Evolutionary conservation across 768 basidiomycete species (phyloP).

Genomic region (Fistulinella prunicolor): DNA sequence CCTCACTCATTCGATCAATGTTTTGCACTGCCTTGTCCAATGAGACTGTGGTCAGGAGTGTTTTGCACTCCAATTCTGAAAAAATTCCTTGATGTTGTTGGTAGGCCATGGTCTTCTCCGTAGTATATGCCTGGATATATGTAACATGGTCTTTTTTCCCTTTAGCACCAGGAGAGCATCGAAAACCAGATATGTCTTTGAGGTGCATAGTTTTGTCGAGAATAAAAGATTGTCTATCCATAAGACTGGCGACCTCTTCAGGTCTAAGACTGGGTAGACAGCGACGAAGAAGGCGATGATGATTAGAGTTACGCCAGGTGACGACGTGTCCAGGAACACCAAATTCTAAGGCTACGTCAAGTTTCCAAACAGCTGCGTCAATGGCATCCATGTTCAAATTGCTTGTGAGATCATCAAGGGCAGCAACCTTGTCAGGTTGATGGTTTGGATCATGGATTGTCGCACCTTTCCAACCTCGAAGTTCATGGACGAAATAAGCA

Average conservation of each 20-base stretch:
- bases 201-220: constrained; percentile 1
- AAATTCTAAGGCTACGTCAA: constrained; percentile 2
- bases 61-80: background rate
- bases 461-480: constrained; percentile 5
- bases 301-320: background rate
- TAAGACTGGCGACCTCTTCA: rapidly evolving
- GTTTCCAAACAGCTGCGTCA: background rate
- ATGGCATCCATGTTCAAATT: background rate
- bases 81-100: constrained; percentile 3
- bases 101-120: constrained; percentile 8
- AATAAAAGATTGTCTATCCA: background rate
- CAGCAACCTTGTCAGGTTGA: background rate
- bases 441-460: constrained; percentile 1
- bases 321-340: background rate
- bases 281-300: background rate
- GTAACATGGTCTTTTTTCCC: background rate
- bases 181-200: constrained; percentile 5
- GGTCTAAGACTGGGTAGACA: background rate
- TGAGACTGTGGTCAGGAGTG: background rate
- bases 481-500: constrained; percentile 12
- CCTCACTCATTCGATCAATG: background rate
- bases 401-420: background rate
- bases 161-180: background rate
- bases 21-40: no score
- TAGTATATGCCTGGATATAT: constrained; percentile 9